These are phyloP conservation scores for Mycena filopes DNA, from an alignment of 768 basidiomycete genomes.

Conservation along the genomic window DNA sequence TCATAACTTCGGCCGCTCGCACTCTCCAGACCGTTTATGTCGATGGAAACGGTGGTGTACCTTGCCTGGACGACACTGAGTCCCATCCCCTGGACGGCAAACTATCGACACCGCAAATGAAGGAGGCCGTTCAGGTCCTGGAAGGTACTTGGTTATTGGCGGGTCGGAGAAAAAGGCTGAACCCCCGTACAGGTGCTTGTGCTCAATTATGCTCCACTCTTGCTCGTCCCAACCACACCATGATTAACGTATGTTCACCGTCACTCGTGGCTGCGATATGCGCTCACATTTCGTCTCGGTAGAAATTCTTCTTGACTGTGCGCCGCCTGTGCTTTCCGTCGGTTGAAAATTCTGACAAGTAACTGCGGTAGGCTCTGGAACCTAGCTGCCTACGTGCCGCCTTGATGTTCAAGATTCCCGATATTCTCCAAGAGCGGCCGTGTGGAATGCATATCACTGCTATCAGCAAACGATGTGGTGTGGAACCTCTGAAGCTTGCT, in stretches of 20 bases:
- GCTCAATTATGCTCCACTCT: slow-evolving; percentile 40
- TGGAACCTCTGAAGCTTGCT: slow-evolving; percentile 40
- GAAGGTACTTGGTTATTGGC: slow-evolving; percentile 27
- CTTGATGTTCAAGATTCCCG: slow-evolving; percentile 36
- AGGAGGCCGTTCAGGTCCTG: slow-evolving; percentile 39
- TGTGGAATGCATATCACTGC: slow-evolving; percentile 39
- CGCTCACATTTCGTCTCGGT: not conserved
- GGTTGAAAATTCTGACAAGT: not conserved
- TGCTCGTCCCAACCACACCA: slow-evolving; percentile 37
- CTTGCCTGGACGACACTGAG: slow-evolving; percentile 35
- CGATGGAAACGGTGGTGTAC: slow-evolving; percentile 22
- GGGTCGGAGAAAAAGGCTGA: too few relatives aligned
- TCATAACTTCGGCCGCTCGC: slow-evolving; percentile 31
- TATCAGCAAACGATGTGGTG: slow-evolving; percentile 30
- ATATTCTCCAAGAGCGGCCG: slow-evolving; percentile 37
- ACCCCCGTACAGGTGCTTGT: slow-evolving; percentile 28
- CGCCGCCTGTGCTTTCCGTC: not conserved
- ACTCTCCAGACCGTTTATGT: slow-evolving; percentile 31
- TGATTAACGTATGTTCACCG: slow-evolving; percentile 36
- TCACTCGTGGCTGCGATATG: not conserved
- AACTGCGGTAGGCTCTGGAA: slow-evolving; percentile 25
- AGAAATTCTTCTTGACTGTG: slow-evolving; percentile 27
- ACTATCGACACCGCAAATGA: slow-evolving; percentile 29
- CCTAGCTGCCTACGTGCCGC: slow-evolving; percentile 28
- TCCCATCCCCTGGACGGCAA: slow-evolving; percentile 38